These are phyloP conservation scores for Talaromyces sp. DNA, from an alignment of 2,329 filamentous ascomycete genomes.

Conservation along the genomic window DNA sequence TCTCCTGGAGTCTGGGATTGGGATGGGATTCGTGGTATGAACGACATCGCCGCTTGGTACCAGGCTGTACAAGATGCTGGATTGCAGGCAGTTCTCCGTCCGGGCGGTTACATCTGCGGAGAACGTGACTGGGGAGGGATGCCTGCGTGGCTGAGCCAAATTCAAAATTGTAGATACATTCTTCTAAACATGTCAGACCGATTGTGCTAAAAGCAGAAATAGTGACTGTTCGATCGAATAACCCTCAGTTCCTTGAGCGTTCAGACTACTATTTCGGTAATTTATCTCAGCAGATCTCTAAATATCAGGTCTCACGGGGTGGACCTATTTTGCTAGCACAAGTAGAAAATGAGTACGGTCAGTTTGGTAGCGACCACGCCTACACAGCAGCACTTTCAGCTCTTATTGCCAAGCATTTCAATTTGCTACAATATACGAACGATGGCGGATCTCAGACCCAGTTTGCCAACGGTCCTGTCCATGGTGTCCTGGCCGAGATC, in stretches of 20 bases:
- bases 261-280: too few species aligned
- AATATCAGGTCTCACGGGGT: too few species aligned
- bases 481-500: constrained; percentile 47
- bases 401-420: too few species aligned
- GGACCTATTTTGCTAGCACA: neutral
- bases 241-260: neutral
- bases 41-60: neutral
- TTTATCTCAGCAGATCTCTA: too few species aligned
- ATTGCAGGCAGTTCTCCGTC: constrained; percentile 23
- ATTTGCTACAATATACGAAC: too few species aligned
- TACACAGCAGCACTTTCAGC: neutral
- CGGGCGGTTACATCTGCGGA: neutral
- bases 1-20: neutral
- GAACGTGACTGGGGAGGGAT: constrained; percentile 9
- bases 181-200: too few species aligned
- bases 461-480: constrained; percentile 25
- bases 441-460: too few species aligned
- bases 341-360: neutral
- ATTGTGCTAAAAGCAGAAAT: too few species aligned
- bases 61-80: neutral
- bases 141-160: constrained; percentile 9
- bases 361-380: neutral
- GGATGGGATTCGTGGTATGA: neutral
- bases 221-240: neutral
- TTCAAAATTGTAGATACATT: neutral